Percentiles rank a stretch among this genome's conserved stretches.
Conservation (phyloP, 495 filamentous ascomycete species). For the Aspergillus baeticus region DNA sequence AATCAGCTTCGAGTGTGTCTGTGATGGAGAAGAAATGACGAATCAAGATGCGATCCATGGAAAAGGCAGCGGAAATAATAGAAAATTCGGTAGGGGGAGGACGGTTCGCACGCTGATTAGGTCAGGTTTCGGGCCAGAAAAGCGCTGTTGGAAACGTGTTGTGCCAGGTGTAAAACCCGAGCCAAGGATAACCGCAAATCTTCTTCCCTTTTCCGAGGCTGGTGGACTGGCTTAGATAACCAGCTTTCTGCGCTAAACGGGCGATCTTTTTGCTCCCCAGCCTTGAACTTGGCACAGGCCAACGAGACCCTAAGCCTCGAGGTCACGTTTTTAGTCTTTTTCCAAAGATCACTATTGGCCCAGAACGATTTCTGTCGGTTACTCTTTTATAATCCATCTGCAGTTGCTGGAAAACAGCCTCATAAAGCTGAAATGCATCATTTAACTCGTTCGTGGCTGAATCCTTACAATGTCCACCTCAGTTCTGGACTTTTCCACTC, state of each 20-base stretch:
- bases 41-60: too few species aligned
- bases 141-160: too few species aligned
- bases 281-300: conserved; percentile 3
- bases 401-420: too few species aligned
- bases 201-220: background rate
- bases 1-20: too few species aligned
- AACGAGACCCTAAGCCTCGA: conserved; percentile 8
- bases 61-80: too few species aligned
- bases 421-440: too few species aligned
- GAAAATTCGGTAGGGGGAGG: too few species aligned
- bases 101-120: too few species aligned
- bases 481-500: background rate
- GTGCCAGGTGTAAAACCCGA: background rate
- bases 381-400: too few species aligned
- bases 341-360: background rate
- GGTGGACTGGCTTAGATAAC: conserved; percentile 4
- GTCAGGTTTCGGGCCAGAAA: too few species aligned
- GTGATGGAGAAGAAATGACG: background rate
- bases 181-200: conserved; percentile 1
- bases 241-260: conserved; percentile 11
- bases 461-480: background rate
- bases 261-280: conserved; percentile 8
- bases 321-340: background rate
- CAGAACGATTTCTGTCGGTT: too few species aligned
- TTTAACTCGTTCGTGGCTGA: background rate